Evolutionary conservation across 768 basidiomycete genomes (phyloP).

Genomic region (Lentinula detonsa): DNA sequence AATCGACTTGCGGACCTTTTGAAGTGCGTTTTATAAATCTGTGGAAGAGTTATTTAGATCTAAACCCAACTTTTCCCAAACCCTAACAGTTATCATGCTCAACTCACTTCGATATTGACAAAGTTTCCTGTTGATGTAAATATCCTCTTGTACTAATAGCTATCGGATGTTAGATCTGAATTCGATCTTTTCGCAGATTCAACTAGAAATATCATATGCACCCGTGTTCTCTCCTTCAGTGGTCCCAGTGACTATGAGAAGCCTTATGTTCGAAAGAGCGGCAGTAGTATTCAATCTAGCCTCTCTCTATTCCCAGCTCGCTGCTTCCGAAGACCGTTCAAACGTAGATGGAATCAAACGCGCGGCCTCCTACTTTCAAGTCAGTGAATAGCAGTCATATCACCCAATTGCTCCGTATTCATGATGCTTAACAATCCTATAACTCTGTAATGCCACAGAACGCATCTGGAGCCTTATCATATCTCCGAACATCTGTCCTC

Average conservation of each 20-base stretch:
- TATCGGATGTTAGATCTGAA: not conserved
- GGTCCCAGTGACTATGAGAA: constrained; percentile 58
- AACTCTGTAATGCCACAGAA: constrained; percentile 29
- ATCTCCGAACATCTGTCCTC: constrained; percentile 46
- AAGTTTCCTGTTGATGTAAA: constrained; percentile 79
- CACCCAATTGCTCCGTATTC: not conserved
- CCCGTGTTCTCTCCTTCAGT: constrained; percentile 57
- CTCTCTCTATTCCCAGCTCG: constrained; percentile 80
- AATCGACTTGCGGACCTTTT: constrained; percentile 46
- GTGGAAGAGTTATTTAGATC: too few relatives aligned
- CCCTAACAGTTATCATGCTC: constrained; percentile 77
- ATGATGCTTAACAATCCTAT: not conserved
- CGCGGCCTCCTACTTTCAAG: constrained; percentile 68
- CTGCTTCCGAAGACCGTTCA: constrained; percentile 62
- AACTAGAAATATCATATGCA: constrained; percentile 66
- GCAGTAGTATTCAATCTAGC: constrained; percentile 82
- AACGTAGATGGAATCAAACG: constrained; percentile 79
- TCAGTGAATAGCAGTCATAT: constrained; percentile 14
- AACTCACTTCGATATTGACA: constrained; percentile 74
- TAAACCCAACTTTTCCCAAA: too few relatives aligned
- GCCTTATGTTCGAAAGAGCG: constrained; percentile 78
- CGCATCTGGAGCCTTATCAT: constrained; percentile 69
- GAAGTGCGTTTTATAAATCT: constrained; percentile 40
- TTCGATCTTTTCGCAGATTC: constrained; percentile 40
- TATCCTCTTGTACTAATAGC: not conserved